Conservation (phyloP, 495 filamentous ascomycete species). For the Chaetomium tenue region DNA sequence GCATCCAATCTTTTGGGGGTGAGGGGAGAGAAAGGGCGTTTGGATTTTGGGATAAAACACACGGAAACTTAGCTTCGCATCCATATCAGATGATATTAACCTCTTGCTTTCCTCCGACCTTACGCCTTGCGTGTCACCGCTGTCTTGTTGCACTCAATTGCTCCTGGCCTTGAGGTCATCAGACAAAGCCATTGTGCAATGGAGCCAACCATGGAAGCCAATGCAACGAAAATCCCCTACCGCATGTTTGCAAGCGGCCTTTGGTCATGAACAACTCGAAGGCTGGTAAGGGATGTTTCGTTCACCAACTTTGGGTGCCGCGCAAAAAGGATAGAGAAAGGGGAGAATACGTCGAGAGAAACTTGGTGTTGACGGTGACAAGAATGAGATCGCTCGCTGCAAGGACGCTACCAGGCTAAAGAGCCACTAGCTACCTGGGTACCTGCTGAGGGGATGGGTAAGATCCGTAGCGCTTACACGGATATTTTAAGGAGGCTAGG, state of each 20-base stretch:
- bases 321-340: not conserved
- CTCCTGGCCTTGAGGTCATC: not conserved
- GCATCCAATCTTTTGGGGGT: constrained; percentile 9
- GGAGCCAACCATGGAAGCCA: not conserved
- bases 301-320: not conserved
- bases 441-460: too few species aligned
- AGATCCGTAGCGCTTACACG: too few species aligned
- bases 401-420: not conserved
- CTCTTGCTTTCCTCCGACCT: not conserved
- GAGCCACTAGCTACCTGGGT: too few species aligned
- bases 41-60: constrained; percentile 7
- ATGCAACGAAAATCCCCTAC: not conserved
- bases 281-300: not conserved
- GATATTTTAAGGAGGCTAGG: too few species aligned
- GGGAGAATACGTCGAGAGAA: not conserved
- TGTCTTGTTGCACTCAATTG: not conserved
- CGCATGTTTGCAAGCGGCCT: not conserved
- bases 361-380: not conserved
- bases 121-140: not conserved
- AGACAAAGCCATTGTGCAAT: constrained; percentile 12
- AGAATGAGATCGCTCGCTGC: not conserved
- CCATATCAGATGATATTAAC: not conserved
- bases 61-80: not conserved
- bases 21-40: not conserved
- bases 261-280: not conserved